A percentile compares a stretch with the other conserved stretches of the same genome.
Evolutionary conservation across 257 asterid species (phyloP).

Genomic region (Petrea volubilis): DNA sequence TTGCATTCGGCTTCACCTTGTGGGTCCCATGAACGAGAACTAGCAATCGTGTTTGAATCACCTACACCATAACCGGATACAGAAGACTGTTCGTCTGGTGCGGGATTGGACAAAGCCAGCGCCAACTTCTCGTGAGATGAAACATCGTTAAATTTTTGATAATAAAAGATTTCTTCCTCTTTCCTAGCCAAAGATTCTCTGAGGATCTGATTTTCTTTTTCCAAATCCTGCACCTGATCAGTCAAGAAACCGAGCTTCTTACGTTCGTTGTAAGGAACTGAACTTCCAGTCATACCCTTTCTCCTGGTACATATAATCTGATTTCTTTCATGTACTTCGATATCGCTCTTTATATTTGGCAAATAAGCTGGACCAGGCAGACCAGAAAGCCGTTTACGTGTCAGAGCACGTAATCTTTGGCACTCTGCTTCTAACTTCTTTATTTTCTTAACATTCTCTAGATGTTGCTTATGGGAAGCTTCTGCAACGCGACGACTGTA

Average conservation of each 20-base stretch:
- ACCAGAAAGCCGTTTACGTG: constrained; percentile 58
- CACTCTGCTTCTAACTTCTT: constrained; percentile 81
- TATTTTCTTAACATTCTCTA: constrained; percentile 62
- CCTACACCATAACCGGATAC: constrained; percentile 19
- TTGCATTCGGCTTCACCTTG: constrained; percentile 33
- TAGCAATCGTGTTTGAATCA: constrained; percentile 29
- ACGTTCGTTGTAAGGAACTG: constrained; percentile 29
- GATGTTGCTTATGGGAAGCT: constrained; percentile 45
- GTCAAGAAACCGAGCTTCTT: constrained; percentile 49
- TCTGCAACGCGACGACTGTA: constrained; percentile 48
- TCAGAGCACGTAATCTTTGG: constrained; percentile 67
- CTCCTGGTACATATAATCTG: constrained; percentile 37
- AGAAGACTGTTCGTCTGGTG: constrained; percentile 29
- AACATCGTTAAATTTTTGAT: background rate
- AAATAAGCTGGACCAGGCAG: constrained; percentile 43
- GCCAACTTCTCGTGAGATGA: constrained; percentile 12
- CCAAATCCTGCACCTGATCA: constrained; percentile 62
- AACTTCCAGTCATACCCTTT: constrained; percentile 34
- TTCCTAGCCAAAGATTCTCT: constrained; percentile 51
- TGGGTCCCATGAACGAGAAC: constrained; percentile 40
- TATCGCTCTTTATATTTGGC: constrained; percentile 36
- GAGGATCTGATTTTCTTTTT: constrained; percentile 58
- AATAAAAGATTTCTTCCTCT: constrained; percentile 42
- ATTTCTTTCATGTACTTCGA: constrained; percentile 42
- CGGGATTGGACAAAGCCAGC: constrained; percentile 15